These are phyloP conservation scores for Sphaerulina vaccinii DNA, from an alignment of 2,329 filamentous ascomycete species.

Conservation along the genomic window DNA sequence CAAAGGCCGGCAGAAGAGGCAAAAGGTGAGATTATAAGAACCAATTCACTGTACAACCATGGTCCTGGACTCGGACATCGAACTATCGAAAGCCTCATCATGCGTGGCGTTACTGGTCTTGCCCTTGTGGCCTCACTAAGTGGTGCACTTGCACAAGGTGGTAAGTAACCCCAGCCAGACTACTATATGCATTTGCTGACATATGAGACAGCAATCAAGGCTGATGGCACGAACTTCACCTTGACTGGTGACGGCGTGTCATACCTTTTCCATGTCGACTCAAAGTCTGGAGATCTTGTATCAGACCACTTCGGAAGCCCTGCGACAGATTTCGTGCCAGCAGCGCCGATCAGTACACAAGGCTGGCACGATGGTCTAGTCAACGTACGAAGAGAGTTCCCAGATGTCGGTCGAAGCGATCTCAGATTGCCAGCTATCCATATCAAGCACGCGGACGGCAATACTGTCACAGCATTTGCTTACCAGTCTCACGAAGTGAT, in stretches of 20 bases:
- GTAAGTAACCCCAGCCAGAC: neutral
- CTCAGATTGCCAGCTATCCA: conserved; percentile 62
- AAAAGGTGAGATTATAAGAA: neutral
- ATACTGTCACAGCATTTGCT: conserved; percentile 58
- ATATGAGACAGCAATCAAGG: conserved; percentile 48
- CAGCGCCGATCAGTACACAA: conserved; percentile 39
- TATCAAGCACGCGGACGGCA: conserved; percentile 58
- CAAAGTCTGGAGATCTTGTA: conserved; percentile 55
- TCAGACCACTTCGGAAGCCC: conserved; percentile 62
- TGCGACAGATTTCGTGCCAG: conserved; percentile 53
- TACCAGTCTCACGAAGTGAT: conserved; percentile 59
- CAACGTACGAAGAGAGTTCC: conserved; percentile 60
- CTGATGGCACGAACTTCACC: conserved; percentile 57
- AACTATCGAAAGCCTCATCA: neutral
- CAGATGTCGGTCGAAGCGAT: conserved; percentile 63
- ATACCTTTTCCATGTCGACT: conserved; percentile 64
- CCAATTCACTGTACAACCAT: neutral
- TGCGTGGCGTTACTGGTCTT: conserved; percentile 8
- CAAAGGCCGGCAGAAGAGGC: neutral
- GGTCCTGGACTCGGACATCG: neutral
- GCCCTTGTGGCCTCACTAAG: conserved; percentile 10
- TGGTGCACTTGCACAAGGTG: conserved; percentile 10
- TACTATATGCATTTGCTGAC: neutral
- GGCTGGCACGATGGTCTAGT: conserved; percentile 57
- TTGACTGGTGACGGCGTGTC: conserved; percentile 58